Conservation (phyloP, 2,329 filamentous ascomycete genomes). For the Albophoma yamanashiensis region DNA sequence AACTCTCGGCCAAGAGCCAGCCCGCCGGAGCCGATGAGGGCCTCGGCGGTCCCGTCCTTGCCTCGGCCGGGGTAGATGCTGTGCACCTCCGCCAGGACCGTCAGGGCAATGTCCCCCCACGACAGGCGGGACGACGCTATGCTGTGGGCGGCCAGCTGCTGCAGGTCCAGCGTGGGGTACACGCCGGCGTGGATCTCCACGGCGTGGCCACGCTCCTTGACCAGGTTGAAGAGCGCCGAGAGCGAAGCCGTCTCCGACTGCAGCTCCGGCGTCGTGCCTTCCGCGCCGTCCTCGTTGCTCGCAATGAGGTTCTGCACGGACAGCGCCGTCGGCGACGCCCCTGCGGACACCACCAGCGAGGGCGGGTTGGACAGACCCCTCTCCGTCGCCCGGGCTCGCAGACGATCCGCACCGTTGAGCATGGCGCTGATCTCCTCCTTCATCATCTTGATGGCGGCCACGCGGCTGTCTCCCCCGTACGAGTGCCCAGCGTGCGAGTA, state of each 20-base stretch:
- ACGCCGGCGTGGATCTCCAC: slow-evolving; percentile 69
- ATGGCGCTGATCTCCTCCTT: slow-evolving; percentile 18
- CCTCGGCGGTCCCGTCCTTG: slow-evolving; percentile 40
- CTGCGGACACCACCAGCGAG: slow-evolving; percentile 47
- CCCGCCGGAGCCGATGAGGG: slow-evolving; percentile 56
- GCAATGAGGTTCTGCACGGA: slow-evolving; percentile 14
- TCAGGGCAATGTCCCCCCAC: slow-evolving; percentile 51
- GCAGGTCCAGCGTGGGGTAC: slow-evolving; percentile 66
- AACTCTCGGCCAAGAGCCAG: slow-evolving; percentile 66
- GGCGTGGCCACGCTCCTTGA: slow-evolving; percentile 26
- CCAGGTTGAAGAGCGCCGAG: slow-evolving; percentile 8
- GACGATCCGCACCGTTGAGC: slow-evolving; percentile 11
- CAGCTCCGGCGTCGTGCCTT: slow-evolving; percentile 7
- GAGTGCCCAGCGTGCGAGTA: slow-evolving; percentile 68
- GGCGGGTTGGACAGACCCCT: slow-evolving; percentile 7
- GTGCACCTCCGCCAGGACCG: slow-evolving; percentile 61
- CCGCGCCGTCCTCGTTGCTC: slow-evolving; percentile 1
- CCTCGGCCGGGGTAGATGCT: slow-evolving; percentile 55
- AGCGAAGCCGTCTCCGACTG: slow-evolving; percentile 8
- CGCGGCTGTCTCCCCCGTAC: slow-evolving; percentile 36
- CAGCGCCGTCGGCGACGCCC: slow-evolving; percentile 61
- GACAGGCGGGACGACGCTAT: slow-evolving; percentile 29
- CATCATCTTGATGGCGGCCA: slow-evolving; percentile 19
- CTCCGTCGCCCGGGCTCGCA: slow-evolving; percentile 9
- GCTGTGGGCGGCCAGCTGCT: slow-evolving; percentile 66